Evolutionary conservation across 768 basidiomycete genomes (phyloP), one percentile per base, ranked within the genome.

Genomic region (Mycena venus): DNA sequence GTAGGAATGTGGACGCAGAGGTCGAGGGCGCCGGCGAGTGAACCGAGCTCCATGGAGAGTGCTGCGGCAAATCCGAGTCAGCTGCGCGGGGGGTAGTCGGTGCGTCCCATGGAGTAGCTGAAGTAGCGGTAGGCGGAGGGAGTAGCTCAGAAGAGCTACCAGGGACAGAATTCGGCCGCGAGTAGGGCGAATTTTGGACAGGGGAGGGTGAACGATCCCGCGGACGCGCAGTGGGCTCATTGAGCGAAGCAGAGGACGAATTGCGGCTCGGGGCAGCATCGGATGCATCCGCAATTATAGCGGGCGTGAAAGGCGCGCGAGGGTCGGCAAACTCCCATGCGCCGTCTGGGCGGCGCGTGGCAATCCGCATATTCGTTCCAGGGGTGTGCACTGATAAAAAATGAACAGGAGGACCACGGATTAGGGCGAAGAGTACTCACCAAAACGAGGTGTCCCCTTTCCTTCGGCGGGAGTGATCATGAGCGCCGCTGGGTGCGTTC

Each of bases 321-420:
- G 87, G 84, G 51, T 88, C 85, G 17, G 85, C 81, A 74, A 91
- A 91, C 55, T 87, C 84, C 91, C 90, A 92, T 64, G 86, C 88
- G 25, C 91, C 90, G 72, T 91, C 89, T 11, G 86, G 81, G 51
- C 88, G 84, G 58, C 90, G 86, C 51, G 83, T 80, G 2, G 90
- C 90, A 44, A 91, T 88, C 25, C 90, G 90, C 91, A 92, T 91
- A 79, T 89, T 87, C 69, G 83, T 79, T 15, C 90, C 90, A 0
- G 90, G 90, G 23, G 80, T 85, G 75, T 89, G 89, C 40, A 85
- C 91, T 91, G 34, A 66, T n/a, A 32, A 44, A 34, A 44, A n/a
- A 29, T 55, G 11, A 65, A 47, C 25, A 59, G 32, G 51, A 23
- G 23, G 38, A 31, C 42, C 31, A 10, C 34, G 40, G 23, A 51